phyloP scores from a whole-genome alignment of 768 basidiomycete species.

The Rhodotorula diobovata region DNA sequence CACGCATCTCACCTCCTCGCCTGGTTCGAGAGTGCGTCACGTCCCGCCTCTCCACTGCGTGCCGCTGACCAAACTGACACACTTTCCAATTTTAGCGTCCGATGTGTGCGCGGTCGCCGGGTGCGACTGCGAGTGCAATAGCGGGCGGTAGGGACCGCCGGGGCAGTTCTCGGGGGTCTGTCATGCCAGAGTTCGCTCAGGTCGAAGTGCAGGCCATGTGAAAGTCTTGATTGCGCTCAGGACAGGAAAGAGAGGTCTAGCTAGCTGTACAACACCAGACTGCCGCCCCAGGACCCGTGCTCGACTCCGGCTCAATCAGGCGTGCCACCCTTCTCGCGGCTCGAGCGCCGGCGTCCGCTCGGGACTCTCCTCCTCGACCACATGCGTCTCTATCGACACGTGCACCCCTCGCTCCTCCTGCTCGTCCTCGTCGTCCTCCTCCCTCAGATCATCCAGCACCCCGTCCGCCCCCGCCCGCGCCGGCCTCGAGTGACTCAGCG shows the following conservation, averaged over 20 bases:
- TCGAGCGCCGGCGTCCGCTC: not conserved
- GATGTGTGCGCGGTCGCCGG: slow-evolving; percentile 26
- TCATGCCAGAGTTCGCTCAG: too few relatives aligned
- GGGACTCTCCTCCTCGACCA: not conserved
- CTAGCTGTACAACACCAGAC: not conserved
- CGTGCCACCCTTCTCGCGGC: too few relatives aligned
- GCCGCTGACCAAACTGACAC: not conserved
- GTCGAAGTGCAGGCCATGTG: too few relatives aligned
- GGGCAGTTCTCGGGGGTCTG: too few relatives aligned
- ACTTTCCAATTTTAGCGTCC: not conserved
- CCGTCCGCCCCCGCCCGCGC: not conserved
- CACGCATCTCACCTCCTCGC: slow-evolving; percentile 32
- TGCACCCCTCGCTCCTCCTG: not conserved
- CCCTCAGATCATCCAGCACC: not conserved
- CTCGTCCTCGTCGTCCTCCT: not conserved
- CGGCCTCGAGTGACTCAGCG: not conserved
- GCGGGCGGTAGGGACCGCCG: too few relatives aligned
- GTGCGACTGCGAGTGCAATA: slow-evolving; percentile 28
- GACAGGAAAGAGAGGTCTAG: too few relatives aligned
- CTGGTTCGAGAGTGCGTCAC: slow-evolving; percentile 32
- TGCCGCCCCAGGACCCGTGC: too few relatives aligned
- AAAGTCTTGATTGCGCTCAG: too few relatives aligned
- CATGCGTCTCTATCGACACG: not conserved
- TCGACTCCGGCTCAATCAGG: too few relatives aligned
- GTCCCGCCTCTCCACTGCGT: not conserved